Base-by-base conservation (phyloP, 2,329 filamentous ascomycete genomes). In the Pseudogymnoascus sp. region DNA sequence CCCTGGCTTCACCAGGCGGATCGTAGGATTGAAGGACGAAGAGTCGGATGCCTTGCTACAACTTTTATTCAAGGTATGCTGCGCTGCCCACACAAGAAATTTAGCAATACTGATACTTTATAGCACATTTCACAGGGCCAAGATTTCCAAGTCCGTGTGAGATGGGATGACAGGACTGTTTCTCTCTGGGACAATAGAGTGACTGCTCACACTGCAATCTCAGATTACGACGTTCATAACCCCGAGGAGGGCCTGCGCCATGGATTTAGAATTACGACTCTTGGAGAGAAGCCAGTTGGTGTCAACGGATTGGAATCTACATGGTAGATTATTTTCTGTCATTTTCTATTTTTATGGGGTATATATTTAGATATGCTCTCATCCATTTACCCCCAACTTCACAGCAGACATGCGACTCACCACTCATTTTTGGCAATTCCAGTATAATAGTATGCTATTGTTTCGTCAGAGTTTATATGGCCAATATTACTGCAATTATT, bases 1-100 rank as follows among this genome's bases (percentile, higher is more conserved):
- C 71, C 86, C 87, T 1, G 88, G 62, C 87, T 85, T 93, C 75
- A 92, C 89, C 3, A 85, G 89, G 38, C 79, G 86, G 28, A 92
- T 95, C 60, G 81, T 91, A 1, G 89, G 89, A 11, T 81, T 87
- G 69, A 94, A 95, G 75, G 89, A 90, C 69, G 90, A 94, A 70
- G 91, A 95, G 70, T 90, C 86, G 0, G 90, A 94, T 65, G 80
- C 80, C 50, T 75, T 91, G 18, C 78, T 91, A 61, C 88, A 89
- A 67, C 90, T 91, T 76, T 74, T 91, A n/a, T 90, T 85, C 70
- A 81, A 60, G 25, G 54, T 61, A 61, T 32, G n/a, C 2, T 41
- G 34, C 22, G 11, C 14, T 2, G 22, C 22, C 22, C 22, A 12
- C 35, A 18, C 4, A 0, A 6, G 59, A 62, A 69, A 4, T 74